A percentile compares a stretch with the other conserved stretches of the same genome.
Evolutionary conservation across 2,329 filamentous ascomycete genomes (phyloP).

Genomic region (Epichloe festucae): DNA sequence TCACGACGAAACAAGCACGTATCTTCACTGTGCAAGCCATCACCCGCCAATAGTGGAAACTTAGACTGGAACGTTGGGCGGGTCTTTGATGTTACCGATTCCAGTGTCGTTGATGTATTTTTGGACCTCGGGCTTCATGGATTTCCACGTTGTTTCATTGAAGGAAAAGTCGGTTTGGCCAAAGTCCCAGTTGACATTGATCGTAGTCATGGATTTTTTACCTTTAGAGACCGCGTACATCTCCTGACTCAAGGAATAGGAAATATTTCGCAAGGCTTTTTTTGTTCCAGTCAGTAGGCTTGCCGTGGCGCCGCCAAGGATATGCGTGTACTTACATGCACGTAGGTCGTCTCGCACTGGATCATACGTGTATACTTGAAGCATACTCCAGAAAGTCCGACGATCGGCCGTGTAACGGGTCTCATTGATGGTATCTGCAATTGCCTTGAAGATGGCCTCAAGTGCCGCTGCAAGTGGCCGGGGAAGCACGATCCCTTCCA

Average conservation of each 20-base stretch:
- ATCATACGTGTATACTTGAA: not conserved
- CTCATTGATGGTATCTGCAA: not conserved
- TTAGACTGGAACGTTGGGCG: not conserved
- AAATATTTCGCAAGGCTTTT: not conserved
- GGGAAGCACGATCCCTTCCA: not conserved
- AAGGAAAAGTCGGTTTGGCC: not conserved
- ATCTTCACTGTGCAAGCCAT: not conserved
- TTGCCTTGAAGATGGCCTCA: not conserved
- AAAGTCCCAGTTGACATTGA: not conserved
- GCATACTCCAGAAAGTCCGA: not conserved
- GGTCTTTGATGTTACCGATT: not conserved
- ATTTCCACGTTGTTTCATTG: not conserved
- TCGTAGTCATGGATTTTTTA: not conserved
- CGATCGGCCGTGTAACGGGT: rapidly evolving
- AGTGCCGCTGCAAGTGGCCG: not conserved
- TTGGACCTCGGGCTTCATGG: rapidly evolving
- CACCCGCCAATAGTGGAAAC: not conserved
- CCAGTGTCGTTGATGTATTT: not conserved
- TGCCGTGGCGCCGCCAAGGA: not conserved
- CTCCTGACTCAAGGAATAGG: not conserved
- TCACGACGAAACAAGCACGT: not conserved
- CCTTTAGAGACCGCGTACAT: not conserved
- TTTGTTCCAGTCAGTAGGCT: not conserved
- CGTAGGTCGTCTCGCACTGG: not conserved
- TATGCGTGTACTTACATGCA: not conserved